phyloP scores from a whole-genome alignment of 2,329 filamentous ascomycete genomes.

The Phaeosphaeria sp. region DNA sequence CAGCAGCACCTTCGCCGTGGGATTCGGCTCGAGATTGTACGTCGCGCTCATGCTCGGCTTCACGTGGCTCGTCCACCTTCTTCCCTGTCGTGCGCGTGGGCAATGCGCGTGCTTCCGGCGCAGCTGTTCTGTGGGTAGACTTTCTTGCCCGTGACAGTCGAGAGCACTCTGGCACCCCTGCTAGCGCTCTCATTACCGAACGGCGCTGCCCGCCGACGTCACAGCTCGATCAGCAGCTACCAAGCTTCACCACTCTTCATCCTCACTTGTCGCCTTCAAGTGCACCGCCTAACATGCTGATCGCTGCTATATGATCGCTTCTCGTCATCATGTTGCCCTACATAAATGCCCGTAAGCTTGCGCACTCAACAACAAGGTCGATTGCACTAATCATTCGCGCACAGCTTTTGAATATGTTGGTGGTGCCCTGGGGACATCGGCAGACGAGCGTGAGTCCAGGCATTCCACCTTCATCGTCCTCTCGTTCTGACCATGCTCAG shows the following conservation, averaged over 20 bases:
- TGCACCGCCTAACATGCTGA: not conserved
- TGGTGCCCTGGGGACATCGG: slow-evolving; percentile 64
- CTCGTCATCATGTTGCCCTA: slow-evolving; percentile 64
- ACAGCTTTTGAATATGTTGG: slow-evolving; percentile 68
- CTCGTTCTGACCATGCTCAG: slow-evolving; percentile 56
- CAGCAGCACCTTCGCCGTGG: slow-evolving; percentile 88
- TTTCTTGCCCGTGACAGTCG: slow-evolving; percentile 7
- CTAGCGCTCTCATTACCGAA: slow-evolving; percentile 7
- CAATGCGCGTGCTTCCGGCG: slow-evolving; percentile 7
- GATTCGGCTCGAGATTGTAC: slow-evolving; percentile 94
- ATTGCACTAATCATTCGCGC: not conserved
- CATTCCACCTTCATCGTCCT: not conserved
- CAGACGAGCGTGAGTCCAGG: slow-evolving; percentile 65
- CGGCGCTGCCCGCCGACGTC: slow-evolving; percentile 5
- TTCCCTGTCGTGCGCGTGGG: not conserved
- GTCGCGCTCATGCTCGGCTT: slow-evolving; percentile 74
- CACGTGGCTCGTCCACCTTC: not conserved
- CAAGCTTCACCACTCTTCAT: not conserved
- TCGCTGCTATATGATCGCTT: not conserved
- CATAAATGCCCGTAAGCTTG: slow-evolving; percentile 64
- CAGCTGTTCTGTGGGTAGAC: not conserved
- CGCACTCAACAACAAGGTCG: not conserved
- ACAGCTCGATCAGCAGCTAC: not conserved
- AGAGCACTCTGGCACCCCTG: slow-evolving; percentile 1
- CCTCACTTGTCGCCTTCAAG: not conserved